Evolutionary conservation across 176 grass and related monocot genomes (phyloP), one percentile per base, ranked within the genome.

Genomic region (Pontederia paniculata): DNA sequence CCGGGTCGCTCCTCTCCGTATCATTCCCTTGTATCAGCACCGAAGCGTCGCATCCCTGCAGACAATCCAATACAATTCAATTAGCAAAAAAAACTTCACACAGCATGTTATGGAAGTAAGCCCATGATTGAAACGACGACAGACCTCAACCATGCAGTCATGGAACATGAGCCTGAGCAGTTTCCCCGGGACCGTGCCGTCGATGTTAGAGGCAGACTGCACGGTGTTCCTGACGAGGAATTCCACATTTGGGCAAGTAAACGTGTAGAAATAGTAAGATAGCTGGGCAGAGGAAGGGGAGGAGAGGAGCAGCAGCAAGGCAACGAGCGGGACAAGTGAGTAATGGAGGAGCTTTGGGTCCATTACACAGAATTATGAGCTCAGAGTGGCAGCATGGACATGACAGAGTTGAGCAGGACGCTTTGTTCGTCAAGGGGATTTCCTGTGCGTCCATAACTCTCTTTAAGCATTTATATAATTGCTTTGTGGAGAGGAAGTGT

Each of bases 131-230:
- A 31, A 21, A 23, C 0, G 21, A 10, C 7, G 21, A 21, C 23
- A 31, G 70, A 97, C 91, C 91, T 97, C 80, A 13, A 97, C 86
- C 17, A 97, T 78, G 77, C 91, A 97, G 65, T 97, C 91, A 55
- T 97, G 91, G 73, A 97, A 97, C 25, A 97, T 50, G 42, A 97
- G 75, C 70, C 91, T 75, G 41, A 97, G 85, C 12, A 97, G 86
- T 71, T 97, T 97, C 59, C 83, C 82, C 2, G 86, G 80, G 48
- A 97, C 49, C 15, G 79, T 84, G 22, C 47, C 44, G 23, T 97
- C 91, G 37, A 76, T 55, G 21, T 45, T 58, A 42, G 82, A 84
- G 1, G 79, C 73, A 8, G 85, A 86, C 45, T 61, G 42, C 21
- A 97, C 82, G 0, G 88, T 79, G 23, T 87, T 77, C 66, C 69